phyloP scores from a whole-genome alignment of 129 eudicot genomes.

The Helichrysum umbraculigerum region DNA sequence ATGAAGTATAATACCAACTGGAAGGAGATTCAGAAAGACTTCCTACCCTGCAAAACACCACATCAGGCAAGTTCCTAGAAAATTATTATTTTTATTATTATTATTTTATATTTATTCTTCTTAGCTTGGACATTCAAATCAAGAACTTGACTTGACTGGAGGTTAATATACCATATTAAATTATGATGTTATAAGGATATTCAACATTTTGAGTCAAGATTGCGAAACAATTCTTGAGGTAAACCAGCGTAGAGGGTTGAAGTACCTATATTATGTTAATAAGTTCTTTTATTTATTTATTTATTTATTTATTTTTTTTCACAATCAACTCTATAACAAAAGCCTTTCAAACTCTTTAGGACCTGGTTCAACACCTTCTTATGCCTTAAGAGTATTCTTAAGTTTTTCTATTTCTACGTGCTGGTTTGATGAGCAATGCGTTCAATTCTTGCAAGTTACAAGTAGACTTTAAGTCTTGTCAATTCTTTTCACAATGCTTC shows the following conservation, averaged over 20 bases:
- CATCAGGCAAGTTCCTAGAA: constrained; percentile 70
- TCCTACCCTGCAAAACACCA: constrained; percentile 85
- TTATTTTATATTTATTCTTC: not conserved
- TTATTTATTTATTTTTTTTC: too few species aligned
- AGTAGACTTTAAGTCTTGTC: not conserved
- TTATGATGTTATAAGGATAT: constrained; percentile 16
- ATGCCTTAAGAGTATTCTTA: not conserved
- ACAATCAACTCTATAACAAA: not conserved
- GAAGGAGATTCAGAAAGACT: constrained; percentile 80
- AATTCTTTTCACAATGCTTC: not conserved
- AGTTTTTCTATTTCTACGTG: too few species aligned
- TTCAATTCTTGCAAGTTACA: not conserved
- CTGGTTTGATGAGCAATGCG: not conserved
- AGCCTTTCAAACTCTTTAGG: not conserved
- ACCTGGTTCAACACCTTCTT: not conserved
- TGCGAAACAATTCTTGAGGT: not conserved
- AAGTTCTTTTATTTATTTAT: too few species aligned
- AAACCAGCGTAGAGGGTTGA: not conserved
- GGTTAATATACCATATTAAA: not conserved
- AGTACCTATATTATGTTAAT: not conserved
- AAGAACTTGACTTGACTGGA: not conserved
- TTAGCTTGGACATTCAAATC: not conserved
- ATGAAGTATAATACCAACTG: constrained; percentile 88
- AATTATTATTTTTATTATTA: not conserved
- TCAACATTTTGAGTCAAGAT: not conserved